Conservation (phyloP, 305 asterid species). For the Fraxinus ornus region DNA sequence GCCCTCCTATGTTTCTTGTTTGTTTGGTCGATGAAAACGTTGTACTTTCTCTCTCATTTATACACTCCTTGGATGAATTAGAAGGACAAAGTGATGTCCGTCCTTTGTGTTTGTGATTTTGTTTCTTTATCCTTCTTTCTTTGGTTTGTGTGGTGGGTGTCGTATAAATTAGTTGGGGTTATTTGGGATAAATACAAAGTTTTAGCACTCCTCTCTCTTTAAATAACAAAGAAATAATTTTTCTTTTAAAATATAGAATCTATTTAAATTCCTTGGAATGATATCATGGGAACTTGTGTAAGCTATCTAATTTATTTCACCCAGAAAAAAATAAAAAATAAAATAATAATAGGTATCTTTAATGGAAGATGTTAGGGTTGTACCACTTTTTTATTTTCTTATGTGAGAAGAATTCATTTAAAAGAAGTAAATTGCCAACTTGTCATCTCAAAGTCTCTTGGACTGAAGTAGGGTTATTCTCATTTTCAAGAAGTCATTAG, state of each 20-base stretch:
- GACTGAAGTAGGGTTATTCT: background rate
- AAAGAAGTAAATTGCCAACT: background rate
- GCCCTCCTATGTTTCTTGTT: slow-evolving; percentile 41
- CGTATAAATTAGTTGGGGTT: background rate
- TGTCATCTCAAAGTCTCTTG: background rate
- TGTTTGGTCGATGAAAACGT: slow-evolving; percentile 53
- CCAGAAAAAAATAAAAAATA: background rate
- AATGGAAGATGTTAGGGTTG: background rate
- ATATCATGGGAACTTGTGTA: background rate
- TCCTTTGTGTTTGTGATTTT: slow-evolving; percentile 2
- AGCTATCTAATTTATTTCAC: background rate
- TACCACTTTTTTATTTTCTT: background rate
- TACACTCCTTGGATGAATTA: slow-evolving; percentile 28
- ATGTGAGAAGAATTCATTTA: background rate
- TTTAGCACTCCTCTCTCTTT: background rate
- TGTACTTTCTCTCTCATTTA: slow-evolving; percentile 27
- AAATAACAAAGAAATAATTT: background rate
- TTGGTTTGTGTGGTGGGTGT: background rate
- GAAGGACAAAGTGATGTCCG: slow-evolving; percentile 26
- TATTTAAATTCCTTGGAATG: background rate
- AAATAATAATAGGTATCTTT: background rate
- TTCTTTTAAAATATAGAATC: background rate
- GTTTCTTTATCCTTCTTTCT: background rate
- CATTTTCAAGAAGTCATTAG: background rate
- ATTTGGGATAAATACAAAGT: slow-evolving; percentile 2